A percentile compares a stretch with the other conserved stretches of the same genome.
Evolutionary conservation across 331 rosid species (phyloP).

Genomic region (Pyrus hybrid): DNA sequence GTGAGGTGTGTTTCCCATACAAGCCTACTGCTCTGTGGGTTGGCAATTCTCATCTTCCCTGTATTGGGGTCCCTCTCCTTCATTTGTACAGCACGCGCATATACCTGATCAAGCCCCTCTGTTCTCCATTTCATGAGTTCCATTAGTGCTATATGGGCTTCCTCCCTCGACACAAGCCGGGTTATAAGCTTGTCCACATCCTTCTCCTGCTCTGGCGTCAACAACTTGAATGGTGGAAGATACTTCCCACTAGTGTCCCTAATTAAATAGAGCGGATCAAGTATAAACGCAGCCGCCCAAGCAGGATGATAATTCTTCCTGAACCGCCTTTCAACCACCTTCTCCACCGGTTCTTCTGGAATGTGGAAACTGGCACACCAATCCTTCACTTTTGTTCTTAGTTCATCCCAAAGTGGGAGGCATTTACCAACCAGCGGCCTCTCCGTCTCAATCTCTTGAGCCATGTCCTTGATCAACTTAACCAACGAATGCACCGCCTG

Average conservation of each 20-base stretch:
- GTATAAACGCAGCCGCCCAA: conserved; percentile 84
- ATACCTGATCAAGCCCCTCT: conserved; percentile 94
- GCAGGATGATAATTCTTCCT: conserved; percentile 87
- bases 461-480: conserved; percentile 66
- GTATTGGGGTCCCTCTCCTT: conserved; percentile 72
- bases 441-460: conserved; percentile 58
- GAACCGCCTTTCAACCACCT: conserved; percentile 64
- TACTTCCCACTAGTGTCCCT: conserved; percentile 68
- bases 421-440: conserved; percentile 84
- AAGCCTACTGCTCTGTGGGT: conserved; percentile 88
- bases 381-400: conserved; percentile 58
- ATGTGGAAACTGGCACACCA: conserved; percentile 66
- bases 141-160: conserved; percentile 86
- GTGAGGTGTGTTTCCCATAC: conserved; percentile 92
- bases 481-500: conserved; percentile 54
- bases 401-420: conserved; percentile 72
- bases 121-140: conserved; percentile 99
- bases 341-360: conserved; percentile 48
- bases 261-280: conserved; percentile 68
- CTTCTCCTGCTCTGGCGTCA: conserved; percentile 76
- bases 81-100: conserved; percentile 88
- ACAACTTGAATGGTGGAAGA: conserved; percentile 79
- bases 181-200: conserved; percentile 88
- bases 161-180: conserved; percentile 77
- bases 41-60: conserved; percentile 68